Evolutionary conservation across 2,329 filamentous ascomycete genomes (phyloP).

Genomic region (Penicillium sp.): DNA sequence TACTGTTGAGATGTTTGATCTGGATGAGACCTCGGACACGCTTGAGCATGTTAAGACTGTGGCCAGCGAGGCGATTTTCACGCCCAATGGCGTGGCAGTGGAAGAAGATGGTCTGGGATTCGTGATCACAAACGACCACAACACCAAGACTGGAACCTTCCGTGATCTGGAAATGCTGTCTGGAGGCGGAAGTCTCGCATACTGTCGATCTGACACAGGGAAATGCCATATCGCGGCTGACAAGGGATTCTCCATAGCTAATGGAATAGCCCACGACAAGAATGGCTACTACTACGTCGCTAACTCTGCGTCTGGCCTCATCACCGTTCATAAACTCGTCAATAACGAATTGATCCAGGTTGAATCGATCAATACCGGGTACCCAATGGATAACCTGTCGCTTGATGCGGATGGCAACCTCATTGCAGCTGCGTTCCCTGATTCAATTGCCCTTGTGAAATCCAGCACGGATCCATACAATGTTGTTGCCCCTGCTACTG

Average conservation of each 20-base stretch:
- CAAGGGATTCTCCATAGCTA: slow-evolving; percentile 33
- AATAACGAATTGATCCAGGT: slow-evolving; percentile 4
- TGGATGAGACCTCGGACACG: slow-evolving; percentile 22
- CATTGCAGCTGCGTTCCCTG: slow-evolving; percentile 38
- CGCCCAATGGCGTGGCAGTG: slow-evolving; percentile 43
- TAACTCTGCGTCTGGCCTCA: slow-evolving; percentile 25
- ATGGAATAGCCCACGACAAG: slow-evolving; percentile 35
- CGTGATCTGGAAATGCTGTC: slow-evolving; percentile 29
- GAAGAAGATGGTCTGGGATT: slow-evolving; percentile 36
- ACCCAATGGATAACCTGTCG: slow-evolving; percentile 42
- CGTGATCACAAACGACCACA: slow-evolving; percentile 44
- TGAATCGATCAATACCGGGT: slow-evolving; percentile 28
- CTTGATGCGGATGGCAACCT: slow-evolving; percentile 43
- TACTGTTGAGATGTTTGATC: slow-evolving; percentile 43
- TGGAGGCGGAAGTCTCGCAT: slow-evolving; percentile 35
- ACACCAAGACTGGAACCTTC: slow-evolving; percentile 28
- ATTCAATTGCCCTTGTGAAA: slow-evolving; percentile 23
- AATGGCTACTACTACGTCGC: slow-evolving; percentile 43
- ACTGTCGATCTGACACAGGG: slow-evolving; percentile 28
- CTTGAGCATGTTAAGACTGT: slow-evolving; percentile 41
- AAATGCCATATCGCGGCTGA: slow-evolving; percentile 31
- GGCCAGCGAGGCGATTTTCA: slow-evolving; percentile 33
- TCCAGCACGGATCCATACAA: slow-evolving; percentile 26
- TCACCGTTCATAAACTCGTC: slow-evolving; percentile 26
- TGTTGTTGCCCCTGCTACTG: slow-evolving; percentile 1